phyloP scores from a whole-genome alignment of 1,284 basidiomycete species.

The Sporisorium exsertum region DNA sequence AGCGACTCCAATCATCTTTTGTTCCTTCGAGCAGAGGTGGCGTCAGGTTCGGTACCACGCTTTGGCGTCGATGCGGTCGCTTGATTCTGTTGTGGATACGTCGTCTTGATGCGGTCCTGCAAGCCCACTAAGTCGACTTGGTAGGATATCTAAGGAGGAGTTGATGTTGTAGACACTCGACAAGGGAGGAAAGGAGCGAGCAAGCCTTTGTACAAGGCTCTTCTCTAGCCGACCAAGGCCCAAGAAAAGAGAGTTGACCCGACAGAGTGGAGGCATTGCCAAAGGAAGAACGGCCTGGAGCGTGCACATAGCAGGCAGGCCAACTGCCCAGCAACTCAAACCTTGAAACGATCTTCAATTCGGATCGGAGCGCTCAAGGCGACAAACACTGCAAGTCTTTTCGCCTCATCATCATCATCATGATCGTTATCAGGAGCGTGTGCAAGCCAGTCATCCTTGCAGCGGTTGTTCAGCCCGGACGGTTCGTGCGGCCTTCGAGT shows the following conservation, averaged over 20 bases:
- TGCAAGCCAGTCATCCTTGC: slow-evolving; percentile 19
- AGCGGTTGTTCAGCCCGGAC: background rate
- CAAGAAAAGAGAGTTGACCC: slow-evolving; percentile 6
- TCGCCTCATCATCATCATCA: background rate
- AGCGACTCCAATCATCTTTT: slow-evolving; percentile 40
- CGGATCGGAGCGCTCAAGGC: slow-evolving; percentile 1
- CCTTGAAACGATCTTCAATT: background rate
- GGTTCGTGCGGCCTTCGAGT: background rate
- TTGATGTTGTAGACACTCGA: background rate
- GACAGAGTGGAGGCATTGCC: slow-evolving; percentile 10
- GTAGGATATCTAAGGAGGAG: background rate
- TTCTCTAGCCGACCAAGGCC: background rate
- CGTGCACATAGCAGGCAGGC: background rate
- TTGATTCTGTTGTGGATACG: background rate
- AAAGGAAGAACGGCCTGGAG: background rate
- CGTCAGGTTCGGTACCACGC: background rate
- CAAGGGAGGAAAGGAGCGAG: background rate
- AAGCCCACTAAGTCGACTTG: slow-evolving; percentile 27
- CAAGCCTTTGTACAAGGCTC: background rate
- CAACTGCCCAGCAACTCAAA: background rate
- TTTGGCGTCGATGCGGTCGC: background rate
- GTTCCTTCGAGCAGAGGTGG: background rate
- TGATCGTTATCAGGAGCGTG: background rate
- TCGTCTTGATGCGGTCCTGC: background rate
- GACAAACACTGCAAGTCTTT: background rate